Evolutionary conservation across 1,284 basidiomycete genomes (phyloP).

Genomic region (Trichosporon asahii): DNA sequence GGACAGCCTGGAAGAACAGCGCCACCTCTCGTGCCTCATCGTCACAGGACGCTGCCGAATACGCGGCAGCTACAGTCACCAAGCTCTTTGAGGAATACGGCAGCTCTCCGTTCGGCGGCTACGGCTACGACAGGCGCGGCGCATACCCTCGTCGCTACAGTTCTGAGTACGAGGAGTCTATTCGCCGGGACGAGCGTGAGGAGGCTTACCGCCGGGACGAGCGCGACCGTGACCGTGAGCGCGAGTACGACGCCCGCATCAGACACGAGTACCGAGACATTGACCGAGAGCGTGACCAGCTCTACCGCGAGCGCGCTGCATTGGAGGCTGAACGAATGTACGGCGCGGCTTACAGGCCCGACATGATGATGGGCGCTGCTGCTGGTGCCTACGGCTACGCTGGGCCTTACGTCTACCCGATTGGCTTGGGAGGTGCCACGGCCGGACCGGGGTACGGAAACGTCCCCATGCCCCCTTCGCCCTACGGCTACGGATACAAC

Average conservation of each 20-base stretch:
- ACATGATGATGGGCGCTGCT: not conserved
- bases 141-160: not conserved
- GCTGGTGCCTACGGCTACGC: not conserved
- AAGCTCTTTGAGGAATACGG: not conserved
- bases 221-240: not conserved
- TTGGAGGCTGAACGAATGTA: not conserved
- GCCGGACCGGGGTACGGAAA: not conserved
- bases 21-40: not conserved
- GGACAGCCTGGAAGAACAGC: not conserved
- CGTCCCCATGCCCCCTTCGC: not conserved
- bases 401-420: not conserved
- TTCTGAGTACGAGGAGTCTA: not conserved
- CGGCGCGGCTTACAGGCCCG: not conserved
- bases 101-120: not conserved
- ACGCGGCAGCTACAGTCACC: not conserved
- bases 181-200: not conserved
- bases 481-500: not conserved
- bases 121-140: not conserved
- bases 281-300: not conserved
- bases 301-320: not conserved
- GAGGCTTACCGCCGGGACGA: not conserved
- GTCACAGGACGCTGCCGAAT: not conserved
- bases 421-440: not conserved
- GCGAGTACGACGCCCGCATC: not conserved
- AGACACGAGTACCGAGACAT: not conserved